Conservation (phyloP, 1,139 yeast species). For the Citeromyces siamensis region DNA sequence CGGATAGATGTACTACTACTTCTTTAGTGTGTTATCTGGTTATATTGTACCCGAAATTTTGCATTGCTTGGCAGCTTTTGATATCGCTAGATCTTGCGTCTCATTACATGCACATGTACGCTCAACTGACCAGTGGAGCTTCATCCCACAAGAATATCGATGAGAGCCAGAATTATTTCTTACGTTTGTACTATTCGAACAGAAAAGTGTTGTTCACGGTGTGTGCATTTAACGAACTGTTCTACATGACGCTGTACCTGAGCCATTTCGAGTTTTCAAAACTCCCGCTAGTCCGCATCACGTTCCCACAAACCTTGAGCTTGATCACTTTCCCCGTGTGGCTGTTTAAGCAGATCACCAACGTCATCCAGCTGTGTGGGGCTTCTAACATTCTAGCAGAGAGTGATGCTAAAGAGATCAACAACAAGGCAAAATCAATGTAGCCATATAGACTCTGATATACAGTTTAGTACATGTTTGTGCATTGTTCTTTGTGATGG, state of each 20-base stretch:
- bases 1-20: constrained; percentile 94
- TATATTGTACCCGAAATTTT: constrained; percentile 58
- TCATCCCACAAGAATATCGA: constrained; percentile 78
- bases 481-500: too few relatives aligned
- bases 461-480: too few relatives aligned
- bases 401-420: constrained; percentile 57
- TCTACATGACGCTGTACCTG: constrained; percentile 82
- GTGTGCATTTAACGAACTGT: constrained; percentile 87
- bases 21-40: constrained; percentile 80
- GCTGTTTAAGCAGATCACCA: constrained; percentile 84
- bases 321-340: constrained; percentile 72
- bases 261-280: constrained; percentile 42
- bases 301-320: constrained; percentile 58
- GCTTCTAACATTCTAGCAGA: constrained; percentile 79
- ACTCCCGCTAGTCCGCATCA: constrained; percentile 25
- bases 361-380: constrained; percentile 74
- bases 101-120: constrained; percentile 98
- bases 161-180: constrained; percentile 53
- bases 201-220: constrained; percentile 73
- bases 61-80: constrained; percentile 70
- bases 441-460: background rate
- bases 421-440: constrained; percentile 8
- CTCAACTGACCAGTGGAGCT: constrained; percentile 73
- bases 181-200: constrained; percentile 80
- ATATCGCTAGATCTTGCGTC: constrained; percentile 86